phyloP scores from a whole-genome alignment of 257 asterid species.

The Linderniella brevidens region DNA sequence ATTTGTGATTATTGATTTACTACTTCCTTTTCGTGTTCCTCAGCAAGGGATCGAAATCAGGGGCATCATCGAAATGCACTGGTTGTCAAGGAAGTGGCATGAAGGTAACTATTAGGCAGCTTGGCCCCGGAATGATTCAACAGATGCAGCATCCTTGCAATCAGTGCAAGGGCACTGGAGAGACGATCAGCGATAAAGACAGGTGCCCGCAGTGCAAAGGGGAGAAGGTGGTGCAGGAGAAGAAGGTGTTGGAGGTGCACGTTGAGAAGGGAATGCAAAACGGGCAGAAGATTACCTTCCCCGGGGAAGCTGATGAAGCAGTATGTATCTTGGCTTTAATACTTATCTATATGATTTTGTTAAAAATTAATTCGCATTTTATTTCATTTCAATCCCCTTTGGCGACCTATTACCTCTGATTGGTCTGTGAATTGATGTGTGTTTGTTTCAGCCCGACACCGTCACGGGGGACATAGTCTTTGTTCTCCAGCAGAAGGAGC shows the following conservation, averaged over 20 bases:
- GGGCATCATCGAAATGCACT: conserved; percentile 28
- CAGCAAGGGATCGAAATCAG: conserved; percentile 45
- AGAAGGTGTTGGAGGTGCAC: conserved; percentile 41
- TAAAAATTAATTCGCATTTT: too few relatives aligned
- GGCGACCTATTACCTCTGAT: too few relatives aligned
- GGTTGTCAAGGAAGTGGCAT: conserved; percentile 41
- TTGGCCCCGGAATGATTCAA: conserved; percentile 47
- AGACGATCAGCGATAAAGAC: conserved; percentile 32
- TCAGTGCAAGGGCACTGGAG: conserved; percentile 41
- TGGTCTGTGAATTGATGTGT: neutral
- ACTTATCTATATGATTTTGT: too few relatives aligned
- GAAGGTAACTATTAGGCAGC: conserved; percentile 39
- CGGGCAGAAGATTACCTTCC: conserved; percentile 34
- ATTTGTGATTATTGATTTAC: neutral
- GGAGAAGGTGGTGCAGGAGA: conserved; percentile 38
- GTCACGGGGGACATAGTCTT: conserved; percentile 40
- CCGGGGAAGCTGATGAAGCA: conserved; percentile 46
- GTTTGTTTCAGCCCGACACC: conserved; percentile 32
- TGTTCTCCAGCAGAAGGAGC: conserved; percentile 41
- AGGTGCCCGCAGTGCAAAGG: conserved; percentile 39
- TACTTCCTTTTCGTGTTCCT: neutral
- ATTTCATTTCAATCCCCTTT: neutral
- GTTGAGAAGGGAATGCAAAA: conserved; percentile 50
- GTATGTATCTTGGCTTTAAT: conserved; percentile 10
- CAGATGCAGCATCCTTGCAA: conserved; percentile 44